Evolutionary conservation across 225 moss, liverwort and hornwort genomes (phyloP), one percentile per base, ranked within the genome.

Genomic region (Bryoerythrophyllum caledonicum): DNA sequence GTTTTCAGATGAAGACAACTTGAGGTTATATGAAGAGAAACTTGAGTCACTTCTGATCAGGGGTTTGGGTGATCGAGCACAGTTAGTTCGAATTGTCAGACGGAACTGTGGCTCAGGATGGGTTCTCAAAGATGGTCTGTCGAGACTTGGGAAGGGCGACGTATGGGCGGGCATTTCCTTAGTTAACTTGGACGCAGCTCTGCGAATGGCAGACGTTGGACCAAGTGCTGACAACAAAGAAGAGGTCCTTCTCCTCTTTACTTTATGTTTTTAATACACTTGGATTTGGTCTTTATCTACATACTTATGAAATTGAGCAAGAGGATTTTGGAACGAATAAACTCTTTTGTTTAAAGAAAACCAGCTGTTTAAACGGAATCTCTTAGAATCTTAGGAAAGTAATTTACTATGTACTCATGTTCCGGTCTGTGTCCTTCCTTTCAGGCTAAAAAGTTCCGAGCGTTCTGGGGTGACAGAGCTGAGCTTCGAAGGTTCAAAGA

Each of bases 401-500:
- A 8, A 56, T 57, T 66, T 57, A 49, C 10, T 9, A 20, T 56
- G 4, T 63, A 58, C 17, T 78, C 24, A 5, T 58, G 54, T 72
- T 80, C 67, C 56, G 37, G 41, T 51, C 1, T 64, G 63, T 60
- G 40, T 41, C 53, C 3, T 24, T 26, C 74, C 27, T 53, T 26
- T 51, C 80, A 93, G 93, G 91, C 88, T 34, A 87, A 86, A 76
- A 86, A 86, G 40, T 99, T 99, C 65, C 85, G 95, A 81, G 84
- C 88, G 1, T 95, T 99, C 67, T 99, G 99, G 99, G 99, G 99
- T 74, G 52, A 82, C 43, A 93, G 88, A 82, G 78, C 99, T 56
- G 99, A 95, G 79, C 85, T 99, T 70, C 87, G 99, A 69, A 85
- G 95, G 55, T 99, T 95, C 17, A 93, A 93, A 81, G 95, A 99